A percentile compares a stretch with the other conserved stretches of the same genome.
Evolutionary conservation across 208 protist genomes (phyloP).

Genomic region (Angomonas deanei): DNA sequence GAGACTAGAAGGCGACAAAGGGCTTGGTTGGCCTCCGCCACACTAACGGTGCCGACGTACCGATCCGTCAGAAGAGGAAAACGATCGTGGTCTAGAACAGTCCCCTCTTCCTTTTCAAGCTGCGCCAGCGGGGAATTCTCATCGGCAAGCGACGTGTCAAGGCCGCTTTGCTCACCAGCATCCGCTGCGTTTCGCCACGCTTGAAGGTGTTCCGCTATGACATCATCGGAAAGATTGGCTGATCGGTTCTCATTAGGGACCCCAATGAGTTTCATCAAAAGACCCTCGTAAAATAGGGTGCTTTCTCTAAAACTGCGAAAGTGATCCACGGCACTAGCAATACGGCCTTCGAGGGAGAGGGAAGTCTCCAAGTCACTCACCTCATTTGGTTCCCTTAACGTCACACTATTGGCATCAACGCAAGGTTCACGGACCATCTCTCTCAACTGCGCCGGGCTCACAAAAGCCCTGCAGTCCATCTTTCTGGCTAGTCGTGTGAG

Average conservation of each 20-base stretch:
- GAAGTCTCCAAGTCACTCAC: neutral
- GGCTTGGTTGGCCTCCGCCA: neutral
- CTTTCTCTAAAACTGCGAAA: neutral
- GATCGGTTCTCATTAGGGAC: neutral
- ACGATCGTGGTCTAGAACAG: neutral
- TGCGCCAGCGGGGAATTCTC: neutral
- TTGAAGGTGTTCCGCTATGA: neutral
- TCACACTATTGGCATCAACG: neutral
- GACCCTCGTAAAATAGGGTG: neutral
- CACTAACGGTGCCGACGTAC: neutral
- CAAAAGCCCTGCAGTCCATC: neutral
- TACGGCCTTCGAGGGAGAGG: too few species aligned
- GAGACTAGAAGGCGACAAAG: neutral
- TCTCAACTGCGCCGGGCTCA: neutral
- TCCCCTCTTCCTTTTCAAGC: neutral
- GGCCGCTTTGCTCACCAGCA: neutral
- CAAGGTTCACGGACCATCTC: neutral
- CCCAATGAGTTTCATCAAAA: neutral
- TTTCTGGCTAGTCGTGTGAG: neutral
- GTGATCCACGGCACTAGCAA: too few species aligned
- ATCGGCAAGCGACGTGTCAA: neutral
- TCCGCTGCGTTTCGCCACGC: neutral
- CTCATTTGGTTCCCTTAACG: neutral
- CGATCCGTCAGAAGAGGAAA: neutral
- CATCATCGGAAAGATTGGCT: neutral